Percentiles rank a stretch among this genome's conserved stretches.
Conservation (phyloP, 2,329 filamentous ascomycete species). For the Pyricularia sp. region DNA sequence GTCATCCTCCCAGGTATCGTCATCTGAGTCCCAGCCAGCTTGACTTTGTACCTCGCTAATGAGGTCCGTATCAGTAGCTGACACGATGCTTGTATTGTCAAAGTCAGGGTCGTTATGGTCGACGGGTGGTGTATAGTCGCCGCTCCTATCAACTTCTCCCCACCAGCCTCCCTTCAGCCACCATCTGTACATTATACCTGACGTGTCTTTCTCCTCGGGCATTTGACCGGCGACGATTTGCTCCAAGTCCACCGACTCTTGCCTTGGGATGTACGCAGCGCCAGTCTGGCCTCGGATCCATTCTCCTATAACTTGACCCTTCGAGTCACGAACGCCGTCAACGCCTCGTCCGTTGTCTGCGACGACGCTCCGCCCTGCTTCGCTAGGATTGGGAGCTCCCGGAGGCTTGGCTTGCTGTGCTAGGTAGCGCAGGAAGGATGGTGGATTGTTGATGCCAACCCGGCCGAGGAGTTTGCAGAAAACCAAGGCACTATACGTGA, state of each 20-base stretch:
- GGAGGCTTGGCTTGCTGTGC: slow-evolving; percentile 29
- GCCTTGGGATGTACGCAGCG: slow-evolving; percentile 44
- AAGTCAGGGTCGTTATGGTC: slow-evolving; percentile 48
- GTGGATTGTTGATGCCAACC: slow-evolving; percentile 51
- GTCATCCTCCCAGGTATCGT: slow-evolving; percentile 35
- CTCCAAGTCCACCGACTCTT: slow-evolving; percentile 58
- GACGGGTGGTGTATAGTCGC: slow-evolving; percentile 58
- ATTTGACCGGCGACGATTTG: slow-evolving; percentile 12
- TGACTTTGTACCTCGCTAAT: slow-evolving; percentile 13
- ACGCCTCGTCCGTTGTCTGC: slow-evolving; percentile 1
- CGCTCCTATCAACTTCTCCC: slow-evolving; percentile 72
- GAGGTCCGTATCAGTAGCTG: slow-evolving; percentile 33
- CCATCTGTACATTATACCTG: slow-evolving; percentile 70
- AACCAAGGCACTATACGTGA: slow-evolving; percentile 47
- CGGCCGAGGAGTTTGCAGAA: slow-evolving; percentile 43
- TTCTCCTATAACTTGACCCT: slow-evolving; percentile 31
- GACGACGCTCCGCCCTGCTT: background rate
- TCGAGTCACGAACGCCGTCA: slow-evolving; percentile 17
- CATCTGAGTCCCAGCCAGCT: slow-evolving; percentile 24
- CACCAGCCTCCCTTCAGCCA: slow-evolving; percentile 80
- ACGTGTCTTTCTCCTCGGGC: slow-evolving; percentile 55
- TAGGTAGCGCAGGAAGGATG: slow-evolving; percentile 52
- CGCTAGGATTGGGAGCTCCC: slow-evolving; percentile 23
- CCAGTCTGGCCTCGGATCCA: slow-evolving; percentile 42
- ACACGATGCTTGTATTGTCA: slow-evolving; percentile 73